Percentiles rank a stretch among this genome's conserved stretches.
Conservation (phyloP, 2,329 filamentous ascomycete species). For the Penicillium sp. region DNA sequence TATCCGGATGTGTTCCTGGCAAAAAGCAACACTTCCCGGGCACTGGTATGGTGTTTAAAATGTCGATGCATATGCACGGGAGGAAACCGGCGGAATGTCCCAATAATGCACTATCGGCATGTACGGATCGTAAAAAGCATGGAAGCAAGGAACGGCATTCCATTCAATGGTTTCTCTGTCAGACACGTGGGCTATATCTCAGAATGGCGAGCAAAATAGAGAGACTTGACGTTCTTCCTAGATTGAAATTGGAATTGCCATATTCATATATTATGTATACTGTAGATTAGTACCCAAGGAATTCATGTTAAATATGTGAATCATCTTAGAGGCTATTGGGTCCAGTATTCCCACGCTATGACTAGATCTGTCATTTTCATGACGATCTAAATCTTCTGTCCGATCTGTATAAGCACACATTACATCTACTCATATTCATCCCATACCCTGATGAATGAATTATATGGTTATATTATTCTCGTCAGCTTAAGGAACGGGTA, state of each 20-base stretch:
- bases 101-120: slow-evolving; percentile 5
- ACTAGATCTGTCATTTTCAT: neutral
- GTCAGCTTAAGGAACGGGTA: neutral
- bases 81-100: slow-evolving; percentile 6
- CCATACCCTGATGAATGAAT: neutral
- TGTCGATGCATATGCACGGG: neutral
- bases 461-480: neutral
- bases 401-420: neutral
- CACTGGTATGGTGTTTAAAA: slow-evolving; percentile 6
- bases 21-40: neutral
- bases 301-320: slow-evolving; percentile 1
- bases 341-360: neutral
- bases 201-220: neutral
- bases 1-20: slow-evolving; percentile 3
- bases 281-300: neutral
- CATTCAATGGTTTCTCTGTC: slow-evolving; percentile 6
- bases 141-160: slow-evolving; percentile 14
- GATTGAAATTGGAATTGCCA: neutral
- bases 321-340: neutral
- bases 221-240: neutral
- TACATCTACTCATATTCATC: neutral
- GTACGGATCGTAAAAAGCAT: slow-evolving; percentile 3
- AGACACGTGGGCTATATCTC: slow-evolving; percentile 17
- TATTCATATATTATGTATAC: neutral
- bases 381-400: neutral